Conservation (phyloP, 768 basidiomycete species). For the Rubroboletus satanas region DNA sequence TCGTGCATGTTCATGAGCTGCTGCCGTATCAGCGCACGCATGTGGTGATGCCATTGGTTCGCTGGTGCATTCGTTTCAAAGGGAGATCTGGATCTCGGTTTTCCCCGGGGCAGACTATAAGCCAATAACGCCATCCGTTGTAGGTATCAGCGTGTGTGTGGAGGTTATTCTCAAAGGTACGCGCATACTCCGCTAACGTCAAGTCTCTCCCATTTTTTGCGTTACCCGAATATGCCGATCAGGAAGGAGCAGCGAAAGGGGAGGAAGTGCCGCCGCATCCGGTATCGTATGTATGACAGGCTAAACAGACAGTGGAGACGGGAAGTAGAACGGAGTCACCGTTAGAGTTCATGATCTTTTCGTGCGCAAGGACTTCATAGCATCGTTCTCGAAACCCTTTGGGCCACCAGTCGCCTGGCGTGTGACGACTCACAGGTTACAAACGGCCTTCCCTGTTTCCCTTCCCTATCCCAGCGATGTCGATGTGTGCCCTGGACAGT, state of each 20-base stretch:
- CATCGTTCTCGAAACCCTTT: not conserved
- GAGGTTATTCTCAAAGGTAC: not conserved
- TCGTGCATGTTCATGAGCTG: not conserved
- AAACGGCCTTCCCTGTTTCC: not conserved
- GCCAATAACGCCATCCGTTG: constrained; percentile 1
- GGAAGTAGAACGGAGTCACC: not conserved
- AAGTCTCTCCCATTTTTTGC: not conserved
- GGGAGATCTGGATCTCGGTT: constrained; percentile 16
- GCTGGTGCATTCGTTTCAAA: not conserved
- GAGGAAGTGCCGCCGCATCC: not conserved
- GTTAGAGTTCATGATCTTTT: not conserved
- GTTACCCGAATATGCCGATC: constrained; percentile 5
- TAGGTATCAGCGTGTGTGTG: not conserved
- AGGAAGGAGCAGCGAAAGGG: constrained; percentile 4
- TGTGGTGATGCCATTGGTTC: constrained; percentile 1
- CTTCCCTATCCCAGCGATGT: not conserved
- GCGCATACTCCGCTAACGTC: not conserved
- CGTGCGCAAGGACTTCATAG: not conserved
- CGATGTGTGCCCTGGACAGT: not conserved
- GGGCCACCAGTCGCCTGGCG: not conserved
- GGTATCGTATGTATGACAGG: not conserved
- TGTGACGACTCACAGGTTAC: not conserved
- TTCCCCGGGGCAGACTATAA: constrained; percentile 2
- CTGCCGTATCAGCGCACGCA: constrained; percentile 9
- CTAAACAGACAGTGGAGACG: not conserved